phyloP scores from a whole-genome alignment of 805 yeast species.

The Ogataea saltuana region DNA sequence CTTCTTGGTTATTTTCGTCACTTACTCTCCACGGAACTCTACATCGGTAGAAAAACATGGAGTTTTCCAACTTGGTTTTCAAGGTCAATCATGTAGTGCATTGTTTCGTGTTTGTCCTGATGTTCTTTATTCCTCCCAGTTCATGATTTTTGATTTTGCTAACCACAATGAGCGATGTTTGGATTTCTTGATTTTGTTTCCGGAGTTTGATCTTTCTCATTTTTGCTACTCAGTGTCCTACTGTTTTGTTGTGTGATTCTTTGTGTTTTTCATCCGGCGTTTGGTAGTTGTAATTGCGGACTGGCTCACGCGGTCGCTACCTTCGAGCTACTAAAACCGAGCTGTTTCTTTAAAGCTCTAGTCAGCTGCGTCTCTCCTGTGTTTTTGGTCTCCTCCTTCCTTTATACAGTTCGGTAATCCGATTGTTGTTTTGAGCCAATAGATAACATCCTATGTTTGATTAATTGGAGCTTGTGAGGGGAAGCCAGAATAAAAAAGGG shows the following conservation, averaged over 20 bases:
- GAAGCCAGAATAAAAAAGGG: too few species aligned
- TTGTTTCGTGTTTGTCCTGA: background rate
- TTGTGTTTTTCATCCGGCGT: too few species aligned
- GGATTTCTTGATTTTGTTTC: background rate
- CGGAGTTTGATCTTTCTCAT: background rate
- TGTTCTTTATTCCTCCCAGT: background rate
- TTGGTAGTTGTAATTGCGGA: background rate
- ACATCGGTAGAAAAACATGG: too few species aligned
- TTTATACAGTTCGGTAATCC: constrained; percentile 1
- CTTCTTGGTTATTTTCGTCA: background rate
- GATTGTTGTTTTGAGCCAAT: too few species aligned
- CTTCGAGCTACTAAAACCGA: constrained; percentile 3
- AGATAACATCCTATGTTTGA: too few species aligned
- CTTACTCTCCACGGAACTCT: too few species aligned
- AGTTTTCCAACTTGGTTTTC: too few species aligned
- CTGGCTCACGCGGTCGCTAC: background rate
- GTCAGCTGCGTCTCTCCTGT: constrained; percentile 1
- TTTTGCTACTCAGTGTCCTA: background rate
- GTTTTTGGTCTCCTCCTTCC: background rate
- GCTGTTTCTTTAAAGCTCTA: constrained; percentile 2
- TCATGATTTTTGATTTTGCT: background rate
- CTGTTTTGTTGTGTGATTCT: background rate
- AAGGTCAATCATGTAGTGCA: too few species aligned
- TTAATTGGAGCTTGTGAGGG: too few species aligned
- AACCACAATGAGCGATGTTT: background rate